Base-by-base conservation (phyloP, 345 rosid species). In the Aquilaria yunnanensis region DNA sequence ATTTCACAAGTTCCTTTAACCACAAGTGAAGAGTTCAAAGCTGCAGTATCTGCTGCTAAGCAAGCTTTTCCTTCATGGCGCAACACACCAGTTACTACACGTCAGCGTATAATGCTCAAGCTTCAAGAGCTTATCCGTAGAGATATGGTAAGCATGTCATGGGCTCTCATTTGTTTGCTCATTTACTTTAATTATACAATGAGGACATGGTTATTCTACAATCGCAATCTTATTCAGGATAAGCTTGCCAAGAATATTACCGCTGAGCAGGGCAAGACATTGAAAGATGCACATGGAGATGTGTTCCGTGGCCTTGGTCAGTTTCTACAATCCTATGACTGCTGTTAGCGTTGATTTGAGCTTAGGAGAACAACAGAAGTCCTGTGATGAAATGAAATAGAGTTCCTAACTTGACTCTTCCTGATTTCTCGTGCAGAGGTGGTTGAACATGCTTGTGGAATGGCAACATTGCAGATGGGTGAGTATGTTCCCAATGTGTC, bases 231-330 rank as follows among this genome's bases (percentile, higher is more conserved):
- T 41, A 12, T 69, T 9, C 52, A 93, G 98, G 97, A 90, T 67
- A 90, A 90, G 84, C 96, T 93, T 64, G 97, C 98, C 47, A 3
- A 83, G 79, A 89, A 68, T 77, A 93, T 90, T 11, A 94, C 99
- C 1, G 78, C 88, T 2, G 99, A 94, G 74, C 99, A 94, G 64
- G 97, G 99, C 68, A 94, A 94, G 83, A 94, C 97, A 2, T 72
- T 90, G 76, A 94, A 94, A 82, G 97, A 94, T 76, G 94, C 99
- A 4, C 92, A 90, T 49, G 99, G 99, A 71, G 99, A 94, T 74
- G 95, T 94, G 63, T 94, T 94, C 56, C 92, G 99, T 61, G 98
- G 99, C 48, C 76, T 94, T 70, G 98, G 98, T 87, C 65, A 61
- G 83, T 67, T 33, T 58, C 57, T 32, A 6, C 62, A 12, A 47